Percentiles rank a stretch among this genome's conserved stretches.
Conservation (phyloP, 306 rosid species). For the Urtica urens region DNA sequence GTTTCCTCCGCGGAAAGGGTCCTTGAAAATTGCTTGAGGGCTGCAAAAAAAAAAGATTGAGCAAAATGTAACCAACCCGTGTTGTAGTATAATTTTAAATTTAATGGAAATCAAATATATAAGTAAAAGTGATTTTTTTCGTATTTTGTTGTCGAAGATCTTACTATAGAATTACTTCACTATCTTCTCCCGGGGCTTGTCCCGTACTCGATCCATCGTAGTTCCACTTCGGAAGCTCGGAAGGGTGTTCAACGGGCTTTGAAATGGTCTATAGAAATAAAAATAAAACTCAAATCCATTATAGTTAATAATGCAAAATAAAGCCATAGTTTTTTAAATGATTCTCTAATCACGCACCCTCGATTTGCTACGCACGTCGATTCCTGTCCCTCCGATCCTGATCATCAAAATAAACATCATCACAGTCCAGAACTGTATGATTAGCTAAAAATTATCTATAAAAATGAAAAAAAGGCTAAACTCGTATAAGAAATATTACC, state of each 20-base stretch:
- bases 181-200: conserved; percentile 97
- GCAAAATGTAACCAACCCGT: too few relatives aligned
- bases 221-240: conserved; percentile 98
- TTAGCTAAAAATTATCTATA: too few relatives aligned
- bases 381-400: conserved; percentile 95
- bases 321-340: neutral
- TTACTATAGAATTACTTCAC: conserved; percentile 99
- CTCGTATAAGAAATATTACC: too few relatives aligned
- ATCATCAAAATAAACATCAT: conserved; percentile 11
- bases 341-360: conserved; percentile 37
- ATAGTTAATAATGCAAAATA: neutral
- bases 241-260: conserved; percentile 83
- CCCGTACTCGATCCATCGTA: conserved; percentile 99
- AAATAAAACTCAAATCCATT: conserved; percentile 16
- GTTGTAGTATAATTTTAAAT: too few relatives aligned
- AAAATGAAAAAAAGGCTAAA: too few relatives aligned
- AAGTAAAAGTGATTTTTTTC: too few relatives aligned
- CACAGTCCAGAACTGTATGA: conserved; percentile 4
- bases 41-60: conserved; percentile 26
- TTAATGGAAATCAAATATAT: too few relatives aligned
- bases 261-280: conserved; percentile 58
- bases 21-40: conserved; percentile 93
- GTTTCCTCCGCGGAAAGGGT: conserved; percentile 98
- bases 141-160: conserved; percentile 23
- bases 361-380: conserved; percentile 94